Conservation (phyloP, 2,329 filamentous ascomycete genomes). For the Mycosphaerella arachidis region DNA sequence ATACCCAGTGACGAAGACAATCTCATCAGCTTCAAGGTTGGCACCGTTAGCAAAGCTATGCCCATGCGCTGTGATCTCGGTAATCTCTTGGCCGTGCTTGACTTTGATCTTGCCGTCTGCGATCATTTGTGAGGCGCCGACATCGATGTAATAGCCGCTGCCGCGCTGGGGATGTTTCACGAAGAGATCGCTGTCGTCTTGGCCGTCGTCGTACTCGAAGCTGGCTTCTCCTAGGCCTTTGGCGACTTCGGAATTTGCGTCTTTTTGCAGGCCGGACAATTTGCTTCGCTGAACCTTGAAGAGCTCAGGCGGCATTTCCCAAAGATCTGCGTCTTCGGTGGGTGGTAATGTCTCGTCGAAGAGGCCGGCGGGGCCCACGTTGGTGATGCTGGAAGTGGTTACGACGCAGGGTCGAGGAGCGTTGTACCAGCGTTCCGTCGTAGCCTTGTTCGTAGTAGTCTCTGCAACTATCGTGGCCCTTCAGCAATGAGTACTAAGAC, state of each 20-base stretch:
- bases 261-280: neutral
- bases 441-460: constrained; percentile 41
- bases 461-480: constrained; percentile 41
- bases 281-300: constrained; percentile 21
- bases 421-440: constrained; percentile 43
- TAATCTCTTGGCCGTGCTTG: constrained; percentile 36
- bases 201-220: neutral
- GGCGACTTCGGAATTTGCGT: constrained; percentile 32
- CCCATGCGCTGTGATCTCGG: constrained; percentile 36
- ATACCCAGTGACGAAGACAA: constrained; percentile 47
- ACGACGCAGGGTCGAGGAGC: constrained; percentile 37
- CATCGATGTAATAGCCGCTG: constrained; percentile 47
- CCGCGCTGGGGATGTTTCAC: constrained; percentile 32
- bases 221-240: constrained; percentile 34
- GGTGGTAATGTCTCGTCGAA: constrained; percentile 9
- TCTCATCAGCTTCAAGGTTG: constrained; percentile 41
- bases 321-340: constrained; percentile 9
- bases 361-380: constrained; percentile 9
- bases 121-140: constrained; percentile 41
- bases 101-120: constrained; percentile 43
- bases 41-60: constrained; percentile 42
- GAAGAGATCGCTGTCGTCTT: constrained; percentile 16
- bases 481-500: neutral
- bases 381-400: constrained; percentile 16
- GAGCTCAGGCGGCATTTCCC: constrained; percentile 19